Percentiles rank a stretch among this genome's conserved stretches.
Conservation (phyloP, 441 rosid genomes). For the Metrosideros polymorpha region DNA sequence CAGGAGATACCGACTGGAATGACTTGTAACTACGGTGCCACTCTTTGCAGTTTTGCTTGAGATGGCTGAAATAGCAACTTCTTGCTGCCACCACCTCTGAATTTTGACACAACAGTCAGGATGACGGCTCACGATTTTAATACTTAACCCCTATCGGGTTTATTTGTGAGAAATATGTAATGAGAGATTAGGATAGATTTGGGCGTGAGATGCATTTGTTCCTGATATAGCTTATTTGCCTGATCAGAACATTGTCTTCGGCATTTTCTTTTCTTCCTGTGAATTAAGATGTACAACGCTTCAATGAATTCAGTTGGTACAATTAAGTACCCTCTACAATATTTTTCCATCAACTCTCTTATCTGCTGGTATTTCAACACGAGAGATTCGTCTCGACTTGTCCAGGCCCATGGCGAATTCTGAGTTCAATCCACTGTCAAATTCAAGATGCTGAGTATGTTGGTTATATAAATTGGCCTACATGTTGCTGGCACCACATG, state of each 20-base stretch:
- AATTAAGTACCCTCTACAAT: not conserved
- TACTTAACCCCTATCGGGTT: constrained; percentile 1
- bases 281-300: constrained; percentile 24
- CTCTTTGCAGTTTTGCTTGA: not conserved
- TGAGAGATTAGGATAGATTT: constrained; percentile 17
- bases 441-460: not conserved
- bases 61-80: not conserved
- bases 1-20: not conserved
- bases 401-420: not conserved
- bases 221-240: constrained; percentile 4
- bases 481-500: not conserved
- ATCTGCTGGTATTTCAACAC: not conserved
- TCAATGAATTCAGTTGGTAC: not conserved
- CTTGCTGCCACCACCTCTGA: not conserved
- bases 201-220: constrained; percentile 18
- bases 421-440: not conserved
- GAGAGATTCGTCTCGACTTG: not conserved
- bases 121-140: not conserved
- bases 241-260: constrained; percentile 14
- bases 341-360: not conserved
- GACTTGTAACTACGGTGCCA: not conserved
- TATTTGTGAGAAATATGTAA: constrained; percentile 30
- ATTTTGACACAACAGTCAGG: not conserved
- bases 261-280: constrained; percentile 21
- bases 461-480: not conserved